Base-by-base conservation (phyloP, 2,329 filamentous ascomycete genomes). In the Colletotrichum lini region DNA sequence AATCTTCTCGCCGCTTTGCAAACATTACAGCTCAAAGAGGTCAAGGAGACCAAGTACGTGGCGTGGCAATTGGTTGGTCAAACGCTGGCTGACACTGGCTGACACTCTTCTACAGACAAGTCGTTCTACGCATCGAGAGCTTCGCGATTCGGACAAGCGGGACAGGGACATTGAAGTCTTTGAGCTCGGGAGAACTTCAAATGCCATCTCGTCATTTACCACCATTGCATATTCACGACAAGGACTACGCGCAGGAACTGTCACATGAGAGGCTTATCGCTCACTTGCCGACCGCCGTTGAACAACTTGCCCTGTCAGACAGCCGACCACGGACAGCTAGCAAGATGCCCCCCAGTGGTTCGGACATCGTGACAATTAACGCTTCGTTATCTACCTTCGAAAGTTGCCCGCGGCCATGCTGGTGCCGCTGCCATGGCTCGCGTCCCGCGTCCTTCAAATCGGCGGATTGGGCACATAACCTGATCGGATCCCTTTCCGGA, bases 391-490 rank as follows among this genome's bases (percentile, higher is more conserved):
- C 40, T 3, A 8, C 16, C 10, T 7, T 21, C 1, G 6, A n/a
- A 0, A 18, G 12, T 0, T 71, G 68, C n/a, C 44, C 42, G 0
- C 4, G 16, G 40, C 57, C 57, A 13, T 71, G 64, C 6, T 26
- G 15, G 1, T 71, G 68, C 10, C 68, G 53, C 0, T 71, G 68
- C 4, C 68, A 71, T 6, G 18, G 1, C n/a, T 44, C 44, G 1
- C 57, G 42, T 8, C n/a, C 44, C 12, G 21, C 42, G 0, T 26
- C 42, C 12, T 42, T 8, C 1, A 42, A 1, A n/a, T 45, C 38
- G 2, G 42, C 57, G 21, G 30, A 4, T 2, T 71, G 68, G 68
- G 45, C 47, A 1, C 16, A 16, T 0, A 13, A 2, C 2, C 0
- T 71, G 2, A 23, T 68, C 0, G 64, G 68, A 1, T 63, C 8